Conservation (phyloP, 2,329 filamentous ascomycete species). For the Alternaria angustiovoidea region DNA sequence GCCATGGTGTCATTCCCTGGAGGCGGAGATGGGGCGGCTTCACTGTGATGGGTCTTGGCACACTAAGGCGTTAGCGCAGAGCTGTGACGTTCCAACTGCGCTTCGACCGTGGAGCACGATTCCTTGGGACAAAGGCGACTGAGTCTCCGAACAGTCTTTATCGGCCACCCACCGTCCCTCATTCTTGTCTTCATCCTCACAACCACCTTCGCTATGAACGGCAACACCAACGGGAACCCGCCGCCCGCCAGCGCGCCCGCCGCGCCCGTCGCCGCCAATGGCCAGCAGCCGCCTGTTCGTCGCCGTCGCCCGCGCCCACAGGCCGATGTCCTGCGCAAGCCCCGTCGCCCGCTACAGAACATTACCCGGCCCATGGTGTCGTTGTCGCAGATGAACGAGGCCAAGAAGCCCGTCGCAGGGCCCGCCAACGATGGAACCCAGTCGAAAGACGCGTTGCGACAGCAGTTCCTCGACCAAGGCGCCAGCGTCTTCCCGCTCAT, state of each 20-base stretch:
- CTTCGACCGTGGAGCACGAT: conserved; percentile 7
- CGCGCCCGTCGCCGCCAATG: conserved; percentile 44
- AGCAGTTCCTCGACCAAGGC: conserved; percentile 38
- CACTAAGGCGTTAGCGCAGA: conserved; percentile 19
- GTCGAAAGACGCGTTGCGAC: conserved; percentile 33
- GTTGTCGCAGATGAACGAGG: conserved; percentile 45
- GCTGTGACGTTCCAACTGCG: conserved; percentile 23
- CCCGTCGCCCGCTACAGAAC: conserved; percentile 45
- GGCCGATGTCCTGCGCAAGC: conserved; percentile 49
- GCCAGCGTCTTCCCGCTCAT: conserved; percentile 66
- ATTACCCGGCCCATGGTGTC: conserved; percentile 44
- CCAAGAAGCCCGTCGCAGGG: conserved; percentile 20
- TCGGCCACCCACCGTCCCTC: conserved; percentile 40
- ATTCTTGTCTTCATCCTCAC: conserved; percentile 30
- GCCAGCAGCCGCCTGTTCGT: conserved; percentile 37
- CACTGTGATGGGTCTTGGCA: conserved; percentile 12
- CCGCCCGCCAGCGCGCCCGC: conserved; percentile 30
- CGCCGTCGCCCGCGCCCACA: conserved; percentile 45
- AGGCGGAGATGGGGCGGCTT: conserved; percentile 12
- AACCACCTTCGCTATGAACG: conserved; percentile 29
- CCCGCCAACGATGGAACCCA: conserved; percentile 20
- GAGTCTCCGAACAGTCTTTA: conserved; percentile 15
- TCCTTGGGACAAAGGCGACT: conserved; percentile 15
- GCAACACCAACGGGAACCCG: conserved; percentile 29
- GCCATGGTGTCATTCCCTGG: conserved; percentile 19